These are phyloP conservation scores for Trichoderma erinaceum DNA, from an alignment of 495 filamentous ascomycete species.

Conservation along the genomic window DNA sequence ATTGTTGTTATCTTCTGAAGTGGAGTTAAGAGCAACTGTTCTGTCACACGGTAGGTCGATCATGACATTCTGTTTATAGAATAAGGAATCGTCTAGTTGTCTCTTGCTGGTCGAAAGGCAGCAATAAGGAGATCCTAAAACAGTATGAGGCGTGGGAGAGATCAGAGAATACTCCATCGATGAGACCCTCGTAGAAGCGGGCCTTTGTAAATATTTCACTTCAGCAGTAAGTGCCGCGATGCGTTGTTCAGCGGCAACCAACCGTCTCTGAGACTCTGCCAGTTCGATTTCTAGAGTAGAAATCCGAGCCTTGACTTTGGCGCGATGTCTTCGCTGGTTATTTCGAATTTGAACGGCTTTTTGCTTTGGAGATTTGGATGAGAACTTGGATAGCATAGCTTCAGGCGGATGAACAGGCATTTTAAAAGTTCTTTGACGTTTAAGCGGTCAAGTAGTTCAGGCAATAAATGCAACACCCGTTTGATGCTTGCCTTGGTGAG, in stretches of 20 bases:
- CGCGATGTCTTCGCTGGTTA: conserved; percentile 32
- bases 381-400: conserved; percentile 7
- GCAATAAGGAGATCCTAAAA: background rate
- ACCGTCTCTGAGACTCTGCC: conserved; percentile 16
- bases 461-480: background rate
- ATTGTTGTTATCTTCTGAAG: background rate
- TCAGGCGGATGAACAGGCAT: background rate
- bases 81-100: background rate
- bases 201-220: background rate
- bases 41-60: background rate
- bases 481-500: background rate
- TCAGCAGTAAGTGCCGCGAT: conserved; percentile 23
- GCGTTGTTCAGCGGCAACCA: conserved; percentile 20
- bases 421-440: background rate
- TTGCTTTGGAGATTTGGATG: background rate
- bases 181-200: background rate
- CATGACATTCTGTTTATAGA: background rate
- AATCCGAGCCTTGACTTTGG: conserved; percentile 25
- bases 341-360: background rate
- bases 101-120: background rate
- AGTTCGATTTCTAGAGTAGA: conserved; percentile 24
- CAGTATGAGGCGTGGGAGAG: background rate
- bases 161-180: background rate
- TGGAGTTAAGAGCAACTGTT: background rate
- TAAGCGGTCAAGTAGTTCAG: background rate